Conservation (phyloP, 768 basidiomycete species). For the Paxillus ammoniavirescens region DNA sequence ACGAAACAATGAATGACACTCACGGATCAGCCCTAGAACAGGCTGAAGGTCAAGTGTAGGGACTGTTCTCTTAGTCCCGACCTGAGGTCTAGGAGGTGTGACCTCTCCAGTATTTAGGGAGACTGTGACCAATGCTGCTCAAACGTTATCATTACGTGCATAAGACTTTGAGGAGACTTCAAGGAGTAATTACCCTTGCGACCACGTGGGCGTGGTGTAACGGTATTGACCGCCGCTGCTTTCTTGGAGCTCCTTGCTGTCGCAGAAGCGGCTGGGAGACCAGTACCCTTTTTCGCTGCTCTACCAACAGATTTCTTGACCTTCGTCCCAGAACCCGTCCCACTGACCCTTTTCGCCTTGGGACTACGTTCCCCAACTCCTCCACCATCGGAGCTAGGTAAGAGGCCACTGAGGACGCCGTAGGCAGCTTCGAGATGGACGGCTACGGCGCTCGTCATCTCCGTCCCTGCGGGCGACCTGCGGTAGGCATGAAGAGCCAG, state of each 20-base stretch:
- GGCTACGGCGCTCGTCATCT: constrained; percentile 46
- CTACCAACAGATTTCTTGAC: constrained; percentile 1
- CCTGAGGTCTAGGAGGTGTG: neutral
- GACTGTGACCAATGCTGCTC: constrained; percentile 11
- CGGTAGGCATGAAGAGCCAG: constrained; percentile 70
- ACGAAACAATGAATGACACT: constrained; percentile 19
- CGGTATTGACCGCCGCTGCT: constrained; percentile 26
- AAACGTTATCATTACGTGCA: neutral
- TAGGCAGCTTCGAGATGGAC: constrained; percentile 56
- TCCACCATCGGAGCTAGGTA: constrained; percentile 25
- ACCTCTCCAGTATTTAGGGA: constrained; percentile 16
- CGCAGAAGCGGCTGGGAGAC: constrained; percentile 23
- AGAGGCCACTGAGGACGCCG: constrained; percentile 40
- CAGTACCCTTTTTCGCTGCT: constrained; percentile 42
- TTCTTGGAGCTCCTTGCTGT: constrained; percentile 11
- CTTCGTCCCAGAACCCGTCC: constrained; percentile 16
- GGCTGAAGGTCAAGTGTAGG: constrained; percentile 25
- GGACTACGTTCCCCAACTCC: constrained; percentile 12
- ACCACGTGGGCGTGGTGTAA: constrained; percentile 46
- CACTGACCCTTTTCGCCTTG: constrained; percentile 24
- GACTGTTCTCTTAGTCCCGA: neutral
- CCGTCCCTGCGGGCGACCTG: constrained; percentile 33
- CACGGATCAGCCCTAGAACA: constrained; percentile 54
- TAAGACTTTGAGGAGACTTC: neutral
- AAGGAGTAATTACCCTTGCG: constrained; percentile 35